phyloP scores from a whole-genome alignment of 805 yeast species.

The Ogataea populi-albae region DNA sequence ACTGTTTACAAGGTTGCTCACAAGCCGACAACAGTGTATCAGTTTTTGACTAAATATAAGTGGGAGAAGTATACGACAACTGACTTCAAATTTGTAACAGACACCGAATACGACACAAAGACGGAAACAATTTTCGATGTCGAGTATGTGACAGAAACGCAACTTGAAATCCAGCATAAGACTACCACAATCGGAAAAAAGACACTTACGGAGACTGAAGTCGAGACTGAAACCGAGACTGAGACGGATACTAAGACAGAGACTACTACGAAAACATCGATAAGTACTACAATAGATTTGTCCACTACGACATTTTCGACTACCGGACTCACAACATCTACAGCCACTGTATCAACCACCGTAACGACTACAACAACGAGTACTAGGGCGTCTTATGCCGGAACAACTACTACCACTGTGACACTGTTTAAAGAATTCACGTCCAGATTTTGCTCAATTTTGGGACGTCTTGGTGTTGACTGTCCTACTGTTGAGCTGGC shows the following conservation, averaged over 20 bases:
- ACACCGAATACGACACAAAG: slow-evolving; percentile 17
- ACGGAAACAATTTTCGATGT: slow-evolving; percentile 17
- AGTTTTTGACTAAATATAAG: slow-evolving; percentile 17
- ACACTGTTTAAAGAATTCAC: slow-evolving; percentile 16
- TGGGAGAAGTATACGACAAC: slow-evolving; percentile 18
- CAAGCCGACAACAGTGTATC: slow-evolving; percentile 18
- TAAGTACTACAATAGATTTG: slow-evolving; percentile 6
- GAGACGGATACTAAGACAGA: slow-evolving; percentile 14
- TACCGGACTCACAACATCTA: slow-evolving; percentile 7
- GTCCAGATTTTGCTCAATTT: slow-evolving; percentile 19
- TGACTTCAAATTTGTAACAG: slow-evolving; percentile 14
- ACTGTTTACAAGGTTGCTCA: slow-evolving; percentile 18
- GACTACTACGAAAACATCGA: slow-evolving; percentile 9
- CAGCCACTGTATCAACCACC: slow-evolving; percentile 9
- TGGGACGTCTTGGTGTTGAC: slow-evolving; percentile 18
- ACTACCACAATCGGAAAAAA: slow-evolving; percentile 18
- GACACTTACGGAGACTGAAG: slow-evolving; percentile 16
- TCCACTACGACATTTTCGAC: slow-evolving; percentile 9
- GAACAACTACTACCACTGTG: slow-evolving; percentile 12
- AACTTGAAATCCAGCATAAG: slow-evolving; percentile 10
- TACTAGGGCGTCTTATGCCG: slow-evolving; percentile 5
- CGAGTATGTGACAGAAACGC: slow-evolving; percentile 14
- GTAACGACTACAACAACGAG: slow-evolving; percentile 10
- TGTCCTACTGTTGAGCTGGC: slow-evolving; percentile 14
- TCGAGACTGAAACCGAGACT: slow-evolving; percentile 10